phyloP scores from a whole-genome alignment of 2,329 filamentous ascomycete species.

The Colletotrichum echinochloae region DNA sequence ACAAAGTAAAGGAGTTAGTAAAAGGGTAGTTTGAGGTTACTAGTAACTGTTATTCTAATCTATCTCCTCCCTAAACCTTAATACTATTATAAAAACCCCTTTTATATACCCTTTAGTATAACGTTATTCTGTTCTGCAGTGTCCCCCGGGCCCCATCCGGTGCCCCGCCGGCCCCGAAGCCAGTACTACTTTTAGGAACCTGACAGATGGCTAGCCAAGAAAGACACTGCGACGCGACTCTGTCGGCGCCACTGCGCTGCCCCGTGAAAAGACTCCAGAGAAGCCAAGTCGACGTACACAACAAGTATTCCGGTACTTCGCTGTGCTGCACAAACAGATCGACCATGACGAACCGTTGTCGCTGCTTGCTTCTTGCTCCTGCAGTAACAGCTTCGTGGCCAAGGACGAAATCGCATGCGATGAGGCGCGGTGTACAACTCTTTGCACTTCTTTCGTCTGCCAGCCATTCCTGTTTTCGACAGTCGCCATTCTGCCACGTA shows the following conservation, averaged over 20 bases:
- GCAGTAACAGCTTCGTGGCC: background rate
- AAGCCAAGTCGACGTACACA: background rate
- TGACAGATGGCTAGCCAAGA: background rate
- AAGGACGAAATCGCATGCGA: background rate
- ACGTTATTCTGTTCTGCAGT: too few relatives aligned
- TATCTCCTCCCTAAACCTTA: too few relatives aligned
- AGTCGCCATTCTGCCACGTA: constrained; percentile 21
- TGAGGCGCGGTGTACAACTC: background rate
- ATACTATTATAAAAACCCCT: too few relatives aligned
- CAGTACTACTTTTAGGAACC: too few relatives aligned
- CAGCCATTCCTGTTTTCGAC: constrained; percentile 4
- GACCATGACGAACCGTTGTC: background rate
- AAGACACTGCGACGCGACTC: too few relatives aligned
- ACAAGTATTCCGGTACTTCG: background rate
- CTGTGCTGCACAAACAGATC: background rate
- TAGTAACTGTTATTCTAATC: too few relatives aligned
- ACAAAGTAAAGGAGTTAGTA: too few relatives aligned
- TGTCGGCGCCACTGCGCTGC: too few relatives aligned
- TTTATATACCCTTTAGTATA: too few relatives aligned
- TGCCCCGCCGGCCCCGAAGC: too few relatives aligned
- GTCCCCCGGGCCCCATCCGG: too few relatives aligned
- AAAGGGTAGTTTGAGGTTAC: too few relatives aligned
- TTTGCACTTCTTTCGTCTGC: background rate
- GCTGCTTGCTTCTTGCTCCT: background rate
- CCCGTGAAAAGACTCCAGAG: background rate